These are phyloP conservation scores for Candida chilensis DNA, from an alignment of 805 yeast genomes.

Conservation along the genomic window DNA sequence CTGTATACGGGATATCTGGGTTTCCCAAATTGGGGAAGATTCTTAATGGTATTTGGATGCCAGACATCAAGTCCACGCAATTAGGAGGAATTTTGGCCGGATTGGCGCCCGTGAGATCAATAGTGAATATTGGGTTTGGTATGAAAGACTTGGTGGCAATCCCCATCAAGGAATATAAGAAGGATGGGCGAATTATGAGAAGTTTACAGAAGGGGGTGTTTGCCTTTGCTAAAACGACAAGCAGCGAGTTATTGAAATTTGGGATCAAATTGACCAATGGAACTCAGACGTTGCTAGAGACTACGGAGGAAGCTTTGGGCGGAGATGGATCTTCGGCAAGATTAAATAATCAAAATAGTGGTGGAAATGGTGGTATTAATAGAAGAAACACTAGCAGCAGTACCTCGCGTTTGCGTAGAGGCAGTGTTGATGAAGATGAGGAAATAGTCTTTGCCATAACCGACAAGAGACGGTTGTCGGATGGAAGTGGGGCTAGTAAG, in stretches of 20 bases:
- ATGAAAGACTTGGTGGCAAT: slow-evolving; percentile 63
- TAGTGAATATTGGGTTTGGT: slow-evolving; percentile 73
- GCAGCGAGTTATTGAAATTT: slow-evolving; percentile 70
- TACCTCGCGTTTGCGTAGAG: too few relatives aligned
- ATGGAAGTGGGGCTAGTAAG: too few relatives aligned
- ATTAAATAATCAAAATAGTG: slow-evolving; percentile 7
- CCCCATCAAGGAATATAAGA: slow-evolving; percentile 66
- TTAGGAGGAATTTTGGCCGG: slow-evolving; percentile 78
- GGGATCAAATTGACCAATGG: slow-evolving; percentile 87
- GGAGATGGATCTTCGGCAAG: slow-evolving; percentile 59
- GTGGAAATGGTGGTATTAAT: slow-evolving; percentile 3
- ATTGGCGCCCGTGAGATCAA: slow-evolving; percentile 68
- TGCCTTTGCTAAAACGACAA: slow-evolving; percentile 67
- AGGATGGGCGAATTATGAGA: slow-evolving; percentile 61
- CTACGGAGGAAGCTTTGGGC: slow-evolving; percentile 70
- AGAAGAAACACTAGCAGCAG: too few relatives aligned
- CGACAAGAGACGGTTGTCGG: slow-evolving; percentile 4
- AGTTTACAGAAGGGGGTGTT: slow-evolving; percentile 70
- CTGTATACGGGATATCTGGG: slow-evolving; percentile 72
- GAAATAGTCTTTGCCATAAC: slow-evolving; percentile 4
- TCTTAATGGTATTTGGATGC: slow-evolving; percentile 74
- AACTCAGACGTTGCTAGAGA: slow-evolving; percentile 72
- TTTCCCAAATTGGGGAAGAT: slow-evolving; percentile 46
- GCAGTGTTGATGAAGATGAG: slow-evolving; percentile 3
- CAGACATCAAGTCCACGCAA: slow-evolving; percentile 79